phyloP scores from a whole-genome alignment of 345 rosid genomes.

The Gossypium mustelinum region DNA sequence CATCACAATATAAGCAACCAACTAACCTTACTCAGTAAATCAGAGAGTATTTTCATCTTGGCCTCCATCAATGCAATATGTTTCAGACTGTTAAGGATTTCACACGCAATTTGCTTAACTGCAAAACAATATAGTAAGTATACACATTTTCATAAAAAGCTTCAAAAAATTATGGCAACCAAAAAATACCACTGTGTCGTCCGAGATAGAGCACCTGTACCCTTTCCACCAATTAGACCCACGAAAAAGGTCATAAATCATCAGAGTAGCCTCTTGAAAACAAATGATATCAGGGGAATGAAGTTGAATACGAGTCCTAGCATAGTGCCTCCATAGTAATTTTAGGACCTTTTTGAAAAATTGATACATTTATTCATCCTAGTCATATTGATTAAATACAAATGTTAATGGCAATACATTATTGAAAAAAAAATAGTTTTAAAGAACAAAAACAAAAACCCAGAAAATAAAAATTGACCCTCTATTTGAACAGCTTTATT shows the following conservation, averaged over 20 bases:
- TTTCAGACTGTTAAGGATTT: slow-evolving; percentile 38
- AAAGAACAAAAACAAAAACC: background rate
- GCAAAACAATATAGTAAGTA: slow-evolving; percentile 24
- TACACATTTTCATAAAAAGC: background rate
- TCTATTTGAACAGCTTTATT: slow-evolving; percentile 22
- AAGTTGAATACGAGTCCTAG: slow-evolving; percentile 20
- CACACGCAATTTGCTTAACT: slow-evolving; percentile 78
- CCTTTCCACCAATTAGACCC: slow-evolving; percentile 83
- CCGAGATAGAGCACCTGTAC: slow-evolving; percentile 62
- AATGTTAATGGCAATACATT: no score
- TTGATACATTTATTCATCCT: no score
- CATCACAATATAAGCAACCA: no score
- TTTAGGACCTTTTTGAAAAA: no score
- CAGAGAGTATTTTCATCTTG: no score
- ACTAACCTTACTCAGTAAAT: no score
- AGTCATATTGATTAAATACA: no score
- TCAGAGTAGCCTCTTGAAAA: slow-evolving; percentile 91
- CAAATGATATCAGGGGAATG: slow-evolving; percentile 89
- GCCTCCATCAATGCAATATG: no score
- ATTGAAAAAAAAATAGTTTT: background rate
- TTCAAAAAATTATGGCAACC: background rate
- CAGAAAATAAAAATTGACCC: slow-evolving; percentile 30
- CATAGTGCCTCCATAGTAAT: no score
- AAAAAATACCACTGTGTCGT: slow-evolving; percentile 47
- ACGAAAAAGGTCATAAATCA: slow-evolving; percentile 54